Percentiles rank a stretch among this genome's conserved stretches.
Evolutionary conservation across 139 green algal species (phyloP).

Genomic region (Coelastrella sp.): DNA sequence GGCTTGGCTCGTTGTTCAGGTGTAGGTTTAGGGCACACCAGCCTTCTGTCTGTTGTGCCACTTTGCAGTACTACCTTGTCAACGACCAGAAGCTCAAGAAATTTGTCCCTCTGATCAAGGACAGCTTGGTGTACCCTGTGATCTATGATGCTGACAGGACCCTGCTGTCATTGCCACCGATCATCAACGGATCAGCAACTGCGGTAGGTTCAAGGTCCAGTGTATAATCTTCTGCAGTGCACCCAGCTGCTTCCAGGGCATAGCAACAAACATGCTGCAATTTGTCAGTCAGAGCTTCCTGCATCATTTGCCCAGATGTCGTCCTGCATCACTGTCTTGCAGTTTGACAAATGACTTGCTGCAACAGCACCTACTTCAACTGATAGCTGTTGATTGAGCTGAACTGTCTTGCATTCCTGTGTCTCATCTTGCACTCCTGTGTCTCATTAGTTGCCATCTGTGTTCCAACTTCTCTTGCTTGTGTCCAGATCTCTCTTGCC

Average conservation of each 20-base stretch:
- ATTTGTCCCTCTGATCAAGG: constrained; percentile 97
- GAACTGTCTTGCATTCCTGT: too few species aligned
- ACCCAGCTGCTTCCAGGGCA: too few species aligned
- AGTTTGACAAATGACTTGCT: too few species aligned
- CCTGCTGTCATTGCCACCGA: constrained; percentile 95
- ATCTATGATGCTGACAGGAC: constrained; percentile 90
- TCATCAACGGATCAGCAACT: constrained; percentile 98
- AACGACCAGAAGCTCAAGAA: constrained; percentile 96
- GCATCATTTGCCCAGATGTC: too few species aligned
- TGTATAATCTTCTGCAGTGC: too few species aligned
- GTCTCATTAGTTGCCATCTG: constrained; percentile 93
- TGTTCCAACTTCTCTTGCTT: constrained; percentile 83
- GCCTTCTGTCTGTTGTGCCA: background rate
- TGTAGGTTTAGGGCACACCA: background rate
- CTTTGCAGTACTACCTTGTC: constrained; percentile 77
- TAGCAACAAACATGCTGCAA: too few species aligned
- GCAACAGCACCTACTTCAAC: too few species aligned
- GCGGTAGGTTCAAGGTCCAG: constrained; percentile 78
- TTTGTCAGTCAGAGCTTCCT: too few species aligned
- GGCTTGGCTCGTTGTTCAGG: background rate
- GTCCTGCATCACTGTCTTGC: too few species aligned
- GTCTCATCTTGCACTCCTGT: too few species aligned
- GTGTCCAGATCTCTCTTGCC: constrained; percentile 83
- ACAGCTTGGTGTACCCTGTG: constrained; percentile 95
- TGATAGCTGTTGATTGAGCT: too few species aligned